These are phyloP conservation scores for Neoascochyta sp. DNA, from an alignment of 2,329 filamentous ascomycete species.

Conservation along the genomic window DNA sequence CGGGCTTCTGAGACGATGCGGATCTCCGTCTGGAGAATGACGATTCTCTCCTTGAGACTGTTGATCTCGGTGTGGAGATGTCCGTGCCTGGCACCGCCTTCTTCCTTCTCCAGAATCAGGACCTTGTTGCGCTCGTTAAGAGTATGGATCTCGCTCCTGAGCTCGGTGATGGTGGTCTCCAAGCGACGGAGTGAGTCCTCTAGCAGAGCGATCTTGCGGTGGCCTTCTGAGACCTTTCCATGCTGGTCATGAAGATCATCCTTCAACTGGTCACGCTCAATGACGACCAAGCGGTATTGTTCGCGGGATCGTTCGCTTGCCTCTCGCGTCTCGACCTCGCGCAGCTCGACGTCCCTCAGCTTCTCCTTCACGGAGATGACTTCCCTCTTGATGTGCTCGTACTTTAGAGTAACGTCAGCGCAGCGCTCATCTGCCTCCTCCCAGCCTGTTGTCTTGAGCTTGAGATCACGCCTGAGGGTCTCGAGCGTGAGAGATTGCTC, in stretches of 20 bases:
- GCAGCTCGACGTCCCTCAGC: slow-evolving; percentile 14
- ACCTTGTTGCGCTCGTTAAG: slow-evolving; percentile 19
- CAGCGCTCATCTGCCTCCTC: slow-evolving; percentile 21
- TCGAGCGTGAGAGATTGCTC: slow-evolving; percentile 18
- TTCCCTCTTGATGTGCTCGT: slow-evolving; percentile 23
- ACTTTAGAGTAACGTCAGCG: slow-evolving; percentile 17
- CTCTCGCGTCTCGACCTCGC: slow-evolving; percentile 17
- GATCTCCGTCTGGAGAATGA: slow-evolving; percentile 20
- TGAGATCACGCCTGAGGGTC: slow-evolving; percentile 20
- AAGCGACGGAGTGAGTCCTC: slow-evolving; percentile 21
- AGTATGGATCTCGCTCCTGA: slow-evolving; percentile 13
- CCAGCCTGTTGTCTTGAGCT: slow-evolving; percentile 15
- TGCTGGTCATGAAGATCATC: slow-evolving; percentile 20
- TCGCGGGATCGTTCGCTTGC: slow-evolving; percentile 15
- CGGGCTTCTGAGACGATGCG: slow-evolving; percentile 15
- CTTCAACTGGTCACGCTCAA: slow-evolving; percentile 23
- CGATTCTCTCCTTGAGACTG: slow-evolving; percentile 13
- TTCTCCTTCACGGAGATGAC: slow-evolving; percentile 24
- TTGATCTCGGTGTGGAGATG: slow-evolving; percentile 12
- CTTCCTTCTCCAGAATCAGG: slow-evolving; percentile 15
- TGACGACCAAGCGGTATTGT: slow-evolving; percentile 16
- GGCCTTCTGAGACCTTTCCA: slow-evolving; percentile 13
- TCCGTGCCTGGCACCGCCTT: slow-evolving; percentile 13
- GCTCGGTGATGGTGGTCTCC: slow-evolving; percentile 12
- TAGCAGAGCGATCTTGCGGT: slow-evolving; percentile 14